These are phyloP conservation scores for Colletotrichum simmondsii DNA, from an alignment of 2,329 filamentous ascomycete species.

Conservation along the genomic window DNA sequence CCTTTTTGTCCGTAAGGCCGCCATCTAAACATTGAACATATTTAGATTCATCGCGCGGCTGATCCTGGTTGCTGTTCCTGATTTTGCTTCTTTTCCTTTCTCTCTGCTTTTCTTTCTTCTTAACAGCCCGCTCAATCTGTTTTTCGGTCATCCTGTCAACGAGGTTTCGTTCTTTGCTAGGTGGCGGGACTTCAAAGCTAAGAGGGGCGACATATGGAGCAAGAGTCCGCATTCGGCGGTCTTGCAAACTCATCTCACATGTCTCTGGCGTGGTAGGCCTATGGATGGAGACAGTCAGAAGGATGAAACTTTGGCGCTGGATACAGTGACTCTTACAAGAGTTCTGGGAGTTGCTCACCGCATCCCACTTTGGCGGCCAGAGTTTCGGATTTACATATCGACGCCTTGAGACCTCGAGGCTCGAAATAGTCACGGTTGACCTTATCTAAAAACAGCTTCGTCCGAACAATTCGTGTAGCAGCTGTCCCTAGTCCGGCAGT, in stretches of 20 bases:
- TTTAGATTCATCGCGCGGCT: not conserved
- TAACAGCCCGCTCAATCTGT: not conserved
- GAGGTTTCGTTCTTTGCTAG: not conserved
- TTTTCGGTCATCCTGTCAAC: not conserved
- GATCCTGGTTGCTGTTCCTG: not conserved
- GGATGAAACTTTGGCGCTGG: not conserved
- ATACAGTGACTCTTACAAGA: not conserved
- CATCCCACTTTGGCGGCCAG: not conserved
- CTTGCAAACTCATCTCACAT: not conserved
- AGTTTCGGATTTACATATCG: not conserved
- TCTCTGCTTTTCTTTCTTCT: not conserved
- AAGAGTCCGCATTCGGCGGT: not conserved
- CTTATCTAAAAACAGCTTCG: not conserved
- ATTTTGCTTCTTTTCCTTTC: not conserved
- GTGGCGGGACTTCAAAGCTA: not conserved
- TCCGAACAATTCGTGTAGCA: not conserved
- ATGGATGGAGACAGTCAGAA: not conserved
- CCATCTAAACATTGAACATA: not conserved
- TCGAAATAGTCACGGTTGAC: not conserved
- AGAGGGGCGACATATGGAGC: not conserved
- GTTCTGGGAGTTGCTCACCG: not conserved
- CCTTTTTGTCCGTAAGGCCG: not conserved
- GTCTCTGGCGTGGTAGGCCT: not conserved
- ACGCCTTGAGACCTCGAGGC: not conserved
- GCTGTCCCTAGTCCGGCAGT: not conserved